A percentile compares a stretch with the other conserved stretches of the same genome.
Conservation (phyloP, 495 filamentous ascomycete species). For the Tuber melanosporum region DNA sequence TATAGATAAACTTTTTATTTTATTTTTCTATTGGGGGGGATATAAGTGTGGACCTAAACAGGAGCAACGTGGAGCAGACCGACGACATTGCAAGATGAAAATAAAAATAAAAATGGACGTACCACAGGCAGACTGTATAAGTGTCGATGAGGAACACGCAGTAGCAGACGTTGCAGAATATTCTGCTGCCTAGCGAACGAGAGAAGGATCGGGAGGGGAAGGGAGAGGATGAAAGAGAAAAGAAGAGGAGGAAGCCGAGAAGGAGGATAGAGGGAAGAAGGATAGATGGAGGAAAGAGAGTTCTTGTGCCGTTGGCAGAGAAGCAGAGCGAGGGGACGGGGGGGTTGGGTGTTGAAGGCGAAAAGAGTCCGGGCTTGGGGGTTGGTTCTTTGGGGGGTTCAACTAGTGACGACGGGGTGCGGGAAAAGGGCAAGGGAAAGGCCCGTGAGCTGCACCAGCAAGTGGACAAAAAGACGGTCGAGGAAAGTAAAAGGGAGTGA, state of each 20-base stretch:
- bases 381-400: constrained; percentile 37
- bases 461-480: constrained; percentile 16
- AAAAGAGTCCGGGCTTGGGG: constrained; percentile 31
- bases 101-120: not conserved
- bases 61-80: constrained; percentile 4
- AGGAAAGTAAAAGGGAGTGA: constrained; percentile 8
- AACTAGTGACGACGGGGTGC: constrained; percentile 42
- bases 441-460: constrained; percentile 37
- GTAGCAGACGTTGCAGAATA: not conserved
- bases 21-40: not conserved
- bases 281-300: constrained; percentile 31
- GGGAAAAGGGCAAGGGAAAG: constrained; percentile 42
- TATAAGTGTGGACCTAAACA: not conserved
- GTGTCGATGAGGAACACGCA: not conserved
- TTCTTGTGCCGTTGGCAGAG: constrained; percentile 34
- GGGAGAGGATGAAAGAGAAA: not conserved
- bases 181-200: not conserved
- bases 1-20: not conserved
- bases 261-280: constrained; percentile 30
- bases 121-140: not conserved
- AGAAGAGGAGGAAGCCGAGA: not conserved
- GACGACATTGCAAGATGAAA: constrained; percentile 5
- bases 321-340: constrained; percentile 37
- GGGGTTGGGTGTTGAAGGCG: constrained; percentile 39
- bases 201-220: not conserved